Evolutionary conservation across 306 rosid species (phyloP).

Genomic region (Cucurbita argyrosperma): DNA sequence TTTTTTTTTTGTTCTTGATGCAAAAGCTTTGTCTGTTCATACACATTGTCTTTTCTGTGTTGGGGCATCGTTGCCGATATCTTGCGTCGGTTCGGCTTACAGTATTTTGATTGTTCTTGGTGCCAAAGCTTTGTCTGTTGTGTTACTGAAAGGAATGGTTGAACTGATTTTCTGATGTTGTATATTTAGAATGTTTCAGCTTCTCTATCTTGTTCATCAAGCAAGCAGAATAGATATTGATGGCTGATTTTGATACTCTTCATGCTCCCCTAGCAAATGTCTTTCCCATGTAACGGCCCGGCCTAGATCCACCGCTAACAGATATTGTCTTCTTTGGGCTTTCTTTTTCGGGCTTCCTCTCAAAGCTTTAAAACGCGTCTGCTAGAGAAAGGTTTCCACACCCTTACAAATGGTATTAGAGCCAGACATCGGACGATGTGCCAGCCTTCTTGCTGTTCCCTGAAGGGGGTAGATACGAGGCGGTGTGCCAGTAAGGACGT

Average conservation of each 20-base stretch:
- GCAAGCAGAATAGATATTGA: neutral
- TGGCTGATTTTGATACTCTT: neutral
- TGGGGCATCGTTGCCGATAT: constrained; percentile 44
- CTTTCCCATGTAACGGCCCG: too few relatives aligned
- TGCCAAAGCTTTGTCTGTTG: neutral
- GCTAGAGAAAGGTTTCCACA: too few relatives aligned
- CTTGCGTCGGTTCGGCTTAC: constrained; percentile 33
- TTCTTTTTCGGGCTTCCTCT: too few relatives aligned
- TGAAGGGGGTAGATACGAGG: too few relatives aligned
- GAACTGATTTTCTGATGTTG: neutral
- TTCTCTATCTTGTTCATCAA: neutral
- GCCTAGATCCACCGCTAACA: too few relatives aligned
- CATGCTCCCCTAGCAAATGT: neutral
- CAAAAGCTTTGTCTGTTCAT: neutral
- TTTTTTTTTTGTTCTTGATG: neutral
- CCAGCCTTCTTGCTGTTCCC: too few relatives aligned
- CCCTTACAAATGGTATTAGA: too few relatives aligned
- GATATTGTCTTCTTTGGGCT: too few relatives aligned
- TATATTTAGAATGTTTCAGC: neutral
- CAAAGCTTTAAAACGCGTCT: too few relatives aligned
- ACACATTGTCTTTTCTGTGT: neutral
- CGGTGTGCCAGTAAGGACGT: too few relatives aligned
- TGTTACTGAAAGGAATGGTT: neutral
- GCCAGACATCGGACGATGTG: too few relatives aligned
- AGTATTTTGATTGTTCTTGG: neutral